phyloP scores from a whole-genome alignment of 345 rosid genomes.

The Mercurialis annua region DNA sequence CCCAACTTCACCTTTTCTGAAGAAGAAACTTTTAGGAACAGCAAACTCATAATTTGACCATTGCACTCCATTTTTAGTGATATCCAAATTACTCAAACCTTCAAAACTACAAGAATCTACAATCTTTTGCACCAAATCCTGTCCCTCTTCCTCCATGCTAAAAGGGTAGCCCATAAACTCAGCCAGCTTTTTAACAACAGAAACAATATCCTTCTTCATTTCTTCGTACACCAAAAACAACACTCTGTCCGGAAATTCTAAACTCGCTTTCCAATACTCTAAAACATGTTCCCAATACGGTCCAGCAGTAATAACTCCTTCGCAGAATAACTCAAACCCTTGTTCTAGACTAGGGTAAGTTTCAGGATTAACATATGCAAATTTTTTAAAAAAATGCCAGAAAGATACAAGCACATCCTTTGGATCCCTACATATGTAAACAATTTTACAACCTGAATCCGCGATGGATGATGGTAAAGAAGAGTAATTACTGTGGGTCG shows the following conservation, averaged over 20 bases:
- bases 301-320: background rate
- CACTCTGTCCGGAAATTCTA: background rate
- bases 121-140: background rate
- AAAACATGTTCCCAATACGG: constrained; percentile 13
- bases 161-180: constrained; percentile 12
- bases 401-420: constrained; percentile 8
- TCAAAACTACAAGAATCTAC: constrained; percentile 4
- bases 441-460: background rate
- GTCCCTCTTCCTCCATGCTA: background rate
- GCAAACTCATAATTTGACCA: background rate
- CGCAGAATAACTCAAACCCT: background rate
- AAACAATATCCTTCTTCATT: background rate
- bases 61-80: constrained; percentile 4
- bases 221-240: constrained; percentile 3
- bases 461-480: background rate
- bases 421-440: constrained; percentile 5
- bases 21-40: background rate
- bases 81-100: constrained; percentile 9
- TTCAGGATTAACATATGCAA: background rate
- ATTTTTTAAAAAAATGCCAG: background rate
- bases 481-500: background rate
- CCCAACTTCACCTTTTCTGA: constrained; percentile 4
- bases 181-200: constrained; percentile 6
- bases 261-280: constrained; percentile 11
- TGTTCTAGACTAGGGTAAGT: background rate